phyloP scores from a whole-genome alignment of 2,329 filamentous ascomycete genomes.

The Dactylellina haptotyla region DNA sequence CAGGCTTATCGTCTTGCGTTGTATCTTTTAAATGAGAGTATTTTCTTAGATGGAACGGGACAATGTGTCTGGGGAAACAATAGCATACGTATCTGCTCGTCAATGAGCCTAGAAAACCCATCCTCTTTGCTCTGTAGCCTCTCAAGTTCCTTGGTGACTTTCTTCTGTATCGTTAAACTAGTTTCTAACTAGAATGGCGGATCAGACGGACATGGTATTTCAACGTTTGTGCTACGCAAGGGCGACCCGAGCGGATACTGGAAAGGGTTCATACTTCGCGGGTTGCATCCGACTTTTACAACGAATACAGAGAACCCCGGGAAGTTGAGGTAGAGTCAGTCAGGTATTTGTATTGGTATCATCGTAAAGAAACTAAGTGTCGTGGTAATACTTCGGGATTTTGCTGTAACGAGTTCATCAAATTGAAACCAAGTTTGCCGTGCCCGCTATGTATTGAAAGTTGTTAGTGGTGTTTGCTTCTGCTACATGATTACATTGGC shows the following conservation, averaged over 20 bases:
- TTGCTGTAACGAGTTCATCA: slow-evolving; percentile 46
- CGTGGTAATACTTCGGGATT: slow-evolving; percentile 28
- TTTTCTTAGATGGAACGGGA: not conserved
- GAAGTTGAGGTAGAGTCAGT: not conserved
- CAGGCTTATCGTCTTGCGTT: slow-evolving; percentile 4
- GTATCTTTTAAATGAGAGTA: slow-evolving; percentile 17
- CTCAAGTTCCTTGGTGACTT: slow-evolving; percentile 38
- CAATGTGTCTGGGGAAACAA: not conserved
- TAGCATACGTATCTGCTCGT: slow-evolving; percentile 27
- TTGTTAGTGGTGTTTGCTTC: not conserved
- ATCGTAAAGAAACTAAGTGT: not conserved
- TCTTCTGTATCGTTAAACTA: slow-evolving; percentile 30
- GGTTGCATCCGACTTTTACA: slow-evolving; percentile 37
- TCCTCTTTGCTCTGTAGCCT: slow-evolving; percentile 37
- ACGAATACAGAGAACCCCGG: not conserved
- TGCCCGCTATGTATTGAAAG: slow-evolving; percentile 22
- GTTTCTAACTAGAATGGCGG: not conserved
- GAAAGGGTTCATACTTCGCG: slow-evolving; percentile 37
- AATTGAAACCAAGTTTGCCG: slow-evolving; percentile 39
- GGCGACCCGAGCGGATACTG: not conserved
- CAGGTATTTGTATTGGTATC: too few relatives aligned
- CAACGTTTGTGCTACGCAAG: not conserved
- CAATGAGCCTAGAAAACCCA: not conserved
- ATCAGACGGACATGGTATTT: not conserved
- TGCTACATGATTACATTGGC: too few relatives aligned